Evolutionary conservation across 768 basidiomycete genomes (phyloP), one percentile per base, ranked within the genome.

Genomic region (Rhizopogon salebrosus): DNA sequence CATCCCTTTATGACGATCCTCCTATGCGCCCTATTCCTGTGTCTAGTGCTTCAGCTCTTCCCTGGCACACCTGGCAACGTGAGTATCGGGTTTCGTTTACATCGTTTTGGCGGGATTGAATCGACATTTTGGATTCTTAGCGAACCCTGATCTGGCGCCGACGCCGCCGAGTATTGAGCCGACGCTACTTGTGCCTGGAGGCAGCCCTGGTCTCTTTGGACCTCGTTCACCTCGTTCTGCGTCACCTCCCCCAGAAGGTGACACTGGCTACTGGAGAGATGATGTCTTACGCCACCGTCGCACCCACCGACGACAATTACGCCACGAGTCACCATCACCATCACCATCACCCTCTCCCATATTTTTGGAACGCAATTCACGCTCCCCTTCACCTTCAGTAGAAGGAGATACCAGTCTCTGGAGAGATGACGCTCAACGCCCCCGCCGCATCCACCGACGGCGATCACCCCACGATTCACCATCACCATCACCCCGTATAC

Each of bases 51-150:
- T n/a, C n/a, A n/a, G n/a, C n/a, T n/a, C n/a, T n/a, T n/a, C n/a
- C n/a, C n/a, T n/a, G n/a, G n/a, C n/a, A n/a, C n/a, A n/a, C n/a
- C 35, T 87, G 85, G 85, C 81, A 74, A 62, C 85, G 85, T 87
- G 58, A 70, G 83, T 77, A 50, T 49, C 36, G 40, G 36, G n/a
- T 37, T 13, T 18, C 55, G 41, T 23, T 16, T 49, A 48, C 26
- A 53, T 51, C 18, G 40, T 48, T n/a, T 31, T 41, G n/a, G 14
- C 6, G n/a, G 14, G n/a, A 23, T 14, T 27, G 11, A 31, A 38
- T 45, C 55, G 36, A 43, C 53, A 41, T 27, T 54, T 41, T 42
- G 29, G n/a, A 41, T n/a, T 50, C 24, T 54, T 52, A 90, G 88
- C 87, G 40, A 76, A 88, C 68, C 82, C 82, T 6, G 62, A 59